Conservation (phyloP, 2,329 filamentous ascomycete species). For the Scedosporium minutisporum region DNA sequence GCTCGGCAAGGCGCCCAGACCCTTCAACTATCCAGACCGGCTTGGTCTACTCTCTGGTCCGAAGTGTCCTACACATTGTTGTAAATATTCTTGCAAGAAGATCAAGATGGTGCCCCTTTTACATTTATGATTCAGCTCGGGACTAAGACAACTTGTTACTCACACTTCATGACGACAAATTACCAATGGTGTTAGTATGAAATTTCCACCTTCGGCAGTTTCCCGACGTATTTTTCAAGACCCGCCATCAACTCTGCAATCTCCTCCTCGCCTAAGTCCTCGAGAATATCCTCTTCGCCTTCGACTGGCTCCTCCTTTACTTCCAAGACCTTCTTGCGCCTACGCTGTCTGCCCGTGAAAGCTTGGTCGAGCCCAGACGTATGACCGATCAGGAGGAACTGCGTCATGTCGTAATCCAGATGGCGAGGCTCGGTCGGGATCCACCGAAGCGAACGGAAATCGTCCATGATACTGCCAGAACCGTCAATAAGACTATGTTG, state of each 20-base stretch:
- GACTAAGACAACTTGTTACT: too few relatives aligned
- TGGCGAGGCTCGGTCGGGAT: conserved; percentile 62
- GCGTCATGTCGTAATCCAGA: conserved; percentile 63
- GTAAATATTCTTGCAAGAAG: too few relatives aligned
- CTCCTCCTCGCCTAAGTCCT: conserved; percentile 4
- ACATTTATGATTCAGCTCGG: too few relatives aligned
- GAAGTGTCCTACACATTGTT: too few relatives aligned
- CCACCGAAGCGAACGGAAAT: conserved; percentile 68
- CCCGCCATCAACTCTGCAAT: background rate
- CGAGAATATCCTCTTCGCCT: conserved; percentile 1
- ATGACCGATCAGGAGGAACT: conserved; percentile 72
- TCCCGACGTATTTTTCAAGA: conserved; percentile 3
- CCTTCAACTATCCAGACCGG: too few relatives aligned
- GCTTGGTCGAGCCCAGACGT: conserved; percentile 12
- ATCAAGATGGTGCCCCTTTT: too few relatives aligned
- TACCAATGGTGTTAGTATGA: background rate
- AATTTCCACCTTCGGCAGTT: background rate
- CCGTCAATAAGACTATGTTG: conserved; percentile 5
- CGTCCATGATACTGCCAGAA: conserved; percentile 48
- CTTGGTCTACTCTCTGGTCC: too few relatives aligned
- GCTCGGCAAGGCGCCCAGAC: too few relatives aligned
- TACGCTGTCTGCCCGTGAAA: background rate
- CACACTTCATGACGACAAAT: too few relatives aligned
- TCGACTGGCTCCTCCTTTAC: conserved; percentile 4
- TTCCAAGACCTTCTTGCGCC: background rate